Percentiles rank a stretch among this genome's conserved stretches.
Evolutionary conservation across 495 filamentous ascomycete species (phyloP).

Genomic region (Daldinia caldariorum): DNA sequence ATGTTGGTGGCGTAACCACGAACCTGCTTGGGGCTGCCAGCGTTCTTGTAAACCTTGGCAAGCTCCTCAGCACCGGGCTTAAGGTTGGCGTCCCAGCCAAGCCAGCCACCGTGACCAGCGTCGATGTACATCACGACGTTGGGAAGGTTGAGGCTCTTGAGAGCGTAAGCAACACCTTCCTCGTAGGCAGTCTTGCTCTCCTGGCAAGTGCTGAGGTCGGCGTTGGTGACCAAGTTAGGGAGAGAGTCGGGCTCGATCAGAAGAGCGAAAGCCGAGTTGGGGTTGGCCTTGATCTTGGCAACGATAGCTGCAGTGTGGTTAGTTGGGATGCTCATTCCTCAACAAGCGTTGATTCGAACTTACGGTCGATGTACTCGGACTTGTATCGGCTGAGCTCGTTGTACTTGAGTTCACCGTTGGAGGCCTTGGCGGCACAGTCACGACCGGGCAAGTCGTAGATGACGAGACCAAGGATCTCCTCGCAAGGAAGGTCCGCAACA

Average conservation of each 20-base stretch:
- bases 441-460: conserved; percentile 82
- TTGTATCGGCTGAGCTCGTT: conserved; percentile 73
- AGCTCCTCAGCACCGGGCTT: conserved; percentile 74
- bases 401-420: conserved; percentile 78
- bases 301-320: conserved; percentile 62
- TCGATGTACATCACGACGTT: conserved; percentile 89
- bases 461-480: conserved; percentile 70
- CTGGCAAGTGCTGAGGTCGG: conserved; percentile 69
- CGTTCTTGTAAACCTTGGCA: conserved; percentile 71
- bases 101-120: conserved; percentile 83
- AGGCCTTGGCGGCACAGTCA: conserved; percentile 80
- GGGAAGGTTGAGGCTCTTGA: conserved; percentile 74
- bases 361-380: conserved; percentile 72
- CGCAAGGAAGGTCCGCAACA: conserved; percentile 63
- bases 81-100: conserved; percentile 84
- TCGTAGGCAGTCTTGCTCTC: conserved; percentile 71
- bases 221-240: conserved; percentile 83
- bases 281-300: conserved; percentile 61
- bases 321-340: conserved; percentile 28
- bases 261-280: conserved; percentile 63
- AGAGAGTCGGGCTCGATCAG: conserved; percentile 81
- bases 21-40: conserved; percentile 70
- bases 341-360: conserved; percentile 42
- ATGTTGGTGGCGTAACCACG: conserved; percentile 82
- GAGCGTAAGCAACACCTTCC: conserved; percentile 75